These are phyloP conservation scores for Septoria petroselini DNA, from an alignment of 2,329 filamentous ascomycete species.

Conservation along the genomic window DNA sequence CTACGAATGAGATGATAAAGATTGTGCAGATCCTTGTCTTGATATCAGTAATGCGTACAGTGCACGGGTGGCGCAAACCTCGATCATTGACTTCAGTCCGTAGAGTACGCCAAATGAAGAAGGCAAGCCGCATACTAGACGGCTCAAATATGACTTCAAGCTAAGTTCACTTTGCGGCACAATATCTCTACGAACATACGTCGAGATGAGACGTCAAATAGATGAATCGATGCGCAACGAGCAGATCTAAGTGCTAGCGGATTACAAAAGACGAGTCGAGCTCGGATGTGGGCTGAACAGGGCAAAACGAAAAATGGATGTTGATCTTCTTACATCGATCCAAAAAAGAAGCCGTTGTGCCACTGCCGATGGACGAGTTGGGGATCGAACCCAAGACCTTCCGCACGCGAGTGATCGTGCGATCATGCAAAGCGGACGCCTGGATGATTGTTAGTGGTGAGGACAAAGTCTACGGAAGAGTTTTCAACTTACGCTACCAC, in stretches of 20 bases:
- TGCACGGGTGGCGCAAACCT: too few species aligned
- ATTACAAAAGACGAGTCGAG: too few species aligned
- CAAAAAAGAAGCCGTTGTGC: not conserved
- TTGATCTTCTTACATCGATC: not conserved
- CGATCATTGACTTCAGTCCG: not conserved
- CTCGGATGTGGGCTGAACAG: too few species aligned
- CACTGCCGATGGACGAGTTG: slow-evolving; percentile 8
- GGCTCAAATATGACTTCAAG: too few species aligned
- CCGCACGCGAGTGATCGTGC: not conserved
- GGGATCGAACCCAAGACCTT: slow-evolving; percentile 15
- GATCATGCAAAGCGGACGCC: slow-evolving; percentile 12
- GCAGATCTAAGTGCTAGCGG: too few species aligned
- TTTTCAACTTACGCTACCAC: slow-evolving; percentile 7
- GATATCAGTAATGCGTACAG: too few species aligned
- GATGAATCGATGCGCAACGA: too few species aligned
- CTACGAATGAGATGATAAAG: not conserved
- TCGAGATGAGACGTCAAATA: not conserved
- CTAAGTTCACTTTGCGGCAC: too few species aligned
- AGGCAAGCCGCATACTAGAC: not conserved
- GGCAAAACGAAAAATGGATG: not conserved
- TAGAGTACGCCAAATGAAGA: not conserved
- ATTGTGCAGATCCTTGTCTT: too few species aligned
- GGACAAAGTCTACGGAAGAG: too few species aligned
- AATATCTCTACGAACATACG: not conserved
- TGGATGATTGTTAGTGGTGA: not conserved